phyloP scores from a whole-genome alignment of 106 monocot genomes.

The Posidonia australis region DNA sequence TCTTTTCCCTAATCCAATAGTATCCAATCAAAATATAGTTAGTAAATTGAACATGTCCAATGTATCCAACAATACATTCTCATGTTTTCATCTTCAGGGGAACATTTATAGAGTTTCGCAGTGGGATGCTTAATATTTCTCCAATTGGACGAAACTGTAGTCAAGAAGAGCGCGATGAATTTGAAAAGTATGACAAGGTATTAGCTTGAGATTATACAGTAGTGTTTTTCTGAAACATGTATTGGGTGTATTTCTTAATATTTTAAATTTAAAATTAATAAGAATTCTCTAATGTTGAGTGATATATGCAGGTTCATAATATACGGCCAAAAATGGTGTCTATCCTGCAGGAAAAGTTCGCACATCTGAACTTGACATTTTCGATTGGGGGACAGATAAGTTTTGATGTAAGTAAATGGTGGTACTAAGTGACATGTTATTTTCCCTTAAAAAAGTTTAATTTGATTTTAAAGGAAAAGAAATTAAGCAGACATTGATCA shows the following conservation, averaged over 20 bases:
- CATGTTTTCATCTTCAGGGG: conserved; percentile 41
- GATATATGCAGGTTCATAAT: conserved; percentile 51
- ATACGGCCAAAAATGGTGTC: conserved; percentile 83
- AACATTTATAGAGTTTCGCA: conserved; percentile 96
- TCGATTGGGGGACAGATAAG: conserved; percentile 99
- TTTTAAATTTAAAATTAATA: not conserved
- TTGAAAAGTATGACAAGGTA: conserved; percentile 96
- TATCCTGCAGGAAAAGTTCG: conserved; percentile 74
- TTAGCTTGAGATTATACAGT: not conserved
- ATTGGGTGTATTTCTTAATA: no score
- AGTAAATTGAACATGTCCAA: no score
- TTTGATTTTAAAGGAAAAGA: not conserved
- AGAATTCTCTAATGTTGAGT: not conserved
- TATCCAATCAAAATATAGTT: no score
- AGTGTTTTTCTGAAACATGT: no score
- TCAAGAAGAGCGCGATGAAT: conserved; percentile 92
- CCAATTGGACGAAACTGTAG: conserved; percentile 97
- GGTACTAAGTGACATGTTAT: not conserved
- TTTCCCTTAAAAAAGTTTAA: not conserved
- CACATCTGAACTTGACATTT: conserved; percentile 74
- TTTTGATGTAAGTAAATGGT: conserved; percentile 66
- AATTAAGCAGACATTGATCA: no score
- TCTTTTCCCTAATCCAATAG: no score
- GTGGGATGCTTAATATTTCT: conserved; percentile 95
- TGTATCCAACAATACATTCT: not conserved